These are phyloP conservation scores for Albatrellus ellisii DNA, from an alignment of 768 basidiomycete species.

Conservation along the genomic window DNA sequence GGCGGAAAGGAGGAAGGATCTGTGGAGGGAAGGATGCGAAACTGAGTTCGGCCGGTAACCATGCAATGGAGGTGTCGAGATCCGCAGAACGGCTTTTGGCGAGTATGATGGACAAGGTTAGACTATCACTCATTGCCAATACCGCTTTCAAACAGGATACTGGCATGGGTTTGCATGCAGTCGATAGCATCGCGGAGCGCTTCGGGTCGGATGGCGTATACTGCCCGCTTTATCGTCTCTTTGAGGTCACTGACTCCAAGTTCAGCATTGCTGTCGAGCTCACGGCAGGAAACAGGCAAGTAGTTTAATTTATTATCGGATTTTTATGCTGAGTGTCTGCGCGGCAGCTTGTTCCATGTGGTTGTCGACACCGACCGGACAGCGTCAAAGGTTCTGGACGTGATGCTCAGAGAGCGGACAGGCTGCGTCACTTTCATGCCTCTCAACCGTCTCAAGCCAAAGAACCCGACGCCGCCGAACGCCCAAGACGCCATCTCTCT, in stretches of 20 bases:
- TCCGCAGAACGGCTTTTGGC: slow-evolving; percentile 67
- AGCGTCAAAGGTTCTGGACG: slow-evolving; percentile 78
- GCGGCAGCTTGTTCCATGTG: slow-evolving; percentile 92
- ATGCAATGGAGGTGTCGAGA: slow-evolving; percentile 72
- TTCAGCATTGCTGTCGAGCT: slow-evolving; percentile 91
- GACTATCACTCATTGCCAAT: neutral
- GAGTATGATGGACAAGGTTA: slow-evolving; percentile 93
- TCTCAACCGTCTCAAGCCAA: slow-evolving; percentile 84
- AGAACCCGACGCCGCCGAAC: slow-evolving; percentile 48
- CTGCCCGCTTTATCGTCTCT: slow-evolving; percentile 88
- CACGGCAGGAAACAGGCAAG: slow-evolving; percentile 89
- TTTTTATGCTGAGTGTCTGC: slow-evolving; percentile 1
- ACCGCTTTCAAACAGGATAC: slow-evolving; percentile 64
- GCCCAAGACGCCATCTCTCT: slow-evolving; percentile 72
- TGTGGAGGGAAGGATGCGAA: slow-evolving; percentile 95
- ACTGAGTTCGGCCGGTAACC: slow-evolving; percentile 59
- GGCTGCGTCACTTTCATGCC: slow-evolving; percentile 99
- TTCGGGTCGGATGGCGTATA: slow-evolving; percentile 74
- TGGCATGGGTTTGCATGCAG: slow-evolving; percentile 73
- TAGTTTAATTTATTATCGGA: no score
- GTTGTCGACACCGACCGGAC: slow-evolving; percentile 97
- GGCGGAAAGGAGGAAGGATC: slow-evolving; percentile 75
- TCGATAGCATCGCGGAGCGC: slow-evolving; percentile 72
- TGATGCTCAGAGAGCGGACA: slow-evolving; percentile 87
- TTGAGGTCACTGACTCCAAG: slow-evolving; percentile 76